Evolutionary conservation across 768 basidiomycete species (phyloP).

Genomic region (Pleurotus pulmonarius): DNA sequence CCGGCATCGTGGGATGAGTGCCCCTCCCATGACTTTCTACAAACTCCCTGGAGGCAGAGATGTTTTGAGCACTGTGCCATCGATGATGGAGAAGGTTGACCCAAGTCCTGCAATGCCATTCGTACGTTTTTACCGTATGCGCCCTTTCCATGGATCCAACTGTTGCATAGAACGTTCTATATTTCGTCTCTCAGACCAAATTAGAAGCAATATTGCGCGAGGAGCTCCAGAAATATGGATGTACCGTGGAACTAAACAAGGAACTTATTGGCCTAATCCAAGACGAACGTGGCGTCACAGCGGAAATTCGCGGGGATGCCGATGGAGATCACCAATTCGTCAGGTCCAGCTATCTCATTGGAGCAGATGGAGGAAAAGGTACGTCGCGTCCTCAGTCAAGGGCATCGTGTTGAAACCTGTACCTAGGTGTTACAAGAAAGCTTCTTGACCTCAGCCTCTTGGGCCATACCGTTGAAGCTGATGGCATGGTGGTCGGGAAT

Average conservation of each 20-base stretch:
- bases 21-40: conserved; percentile 9
- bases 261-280: conserved; percentile 15
- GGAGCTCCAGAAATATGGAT: conserved; percentile 13
- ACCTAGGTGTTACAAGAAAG: conserved; percentile 11
- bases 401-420: background rate
- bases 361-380: conserved; percentile 18
- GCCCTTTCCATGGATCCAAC: background rate
- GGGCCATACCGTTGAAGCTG: conserved; percentile 14
- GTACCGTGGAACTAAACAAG: conserved; percentile 18
- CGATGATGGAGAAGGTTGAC: conserved; percentile 7
- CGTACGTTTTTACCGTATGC: conserved; percentile 10
- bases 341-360: conserved; percentile 14
- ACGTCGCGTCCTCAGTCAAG: background rate
- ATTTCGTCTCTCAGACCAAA: conserved; percentile 11
- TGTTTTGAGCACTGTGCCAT: background rate
- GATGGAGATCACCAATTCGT: conserved; percentile 6
- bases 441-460: conserved; percentile 11
- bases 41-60: conserved; percentile 7
- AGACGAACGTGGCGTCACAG: conserved; percentile 15
- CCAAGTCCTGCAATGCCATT: conserved; percentile 16
- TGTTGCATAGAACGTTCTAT: conserved; percentile 15
- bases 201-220: conserved; percentile 17
- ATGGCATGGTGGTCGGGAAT: conserved; percentile 7
- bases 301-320: conserved; percentile 8
- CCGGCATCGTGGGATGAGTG: background rate